Percentiles rank a stretch among this genome's conserved stretches.
Evolutionary conservation across 75 land plant genomes (phyloP).

Genomic region (Cupressus sempervirens): DNA sequence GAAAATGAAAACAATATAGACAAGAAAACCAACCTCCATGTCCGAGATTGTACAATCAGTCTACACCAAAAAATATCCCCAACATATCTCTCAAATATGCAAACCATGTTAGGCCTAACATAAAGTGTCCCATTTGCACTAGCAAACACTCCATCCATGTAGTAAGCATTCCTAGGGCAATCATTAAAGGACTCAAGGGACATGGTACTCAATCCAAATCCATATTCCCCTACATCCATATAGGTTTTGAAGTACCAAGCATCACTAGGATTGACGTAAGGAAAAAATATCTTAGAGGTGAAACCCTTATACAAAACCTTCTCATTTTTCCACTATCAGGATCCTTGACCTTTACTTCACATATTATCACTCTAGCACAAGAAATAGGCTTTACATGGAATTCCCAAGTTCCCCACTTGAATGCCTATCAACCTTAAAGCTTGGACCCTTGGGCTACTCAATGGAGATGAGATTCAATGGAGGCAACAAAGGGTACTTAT

Average conservation of each 20-base stretch:
- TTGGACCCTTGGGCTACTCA: constrained; percentile 82
- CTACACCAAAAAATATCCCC: constrained; percentile 89
- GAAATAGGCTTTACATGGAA: constrained; percentile 77
- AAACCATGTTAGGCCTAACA: constrained; percentile 64
- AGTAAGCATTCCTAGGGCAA: constrained; percentile 76
- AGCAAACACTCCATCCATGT: constrained; percentile 72
- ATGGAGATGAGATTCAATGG: constrained; percentile 61
- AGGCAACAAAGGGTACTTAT: constrained; percentile 14
- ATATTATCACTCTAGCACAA: constrained; percentile 65
- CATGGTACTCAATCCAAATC: constrained; percentile 67
- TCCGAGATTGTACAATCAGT: constrained; percentile 61
- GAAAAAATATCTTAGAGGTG: constrained; percentile 81
- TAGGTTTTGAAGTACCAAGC: constrained; percentile 93
- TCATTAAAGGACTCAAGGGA: constrained; percentile 88
- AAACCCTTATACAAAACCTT: constrained; percentile 79
- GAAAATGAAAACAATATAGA: constrained; percentile 2
- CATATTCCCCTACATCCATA: constrained; percentile 91
- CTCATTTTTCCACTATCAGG: constrained; percentile 47
- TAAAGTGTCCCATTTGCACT: constrained; percentile 64
- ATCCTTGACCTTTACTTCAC: constrained; percentile 43
- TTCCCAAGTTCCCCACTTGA: constrained; percentile 88
- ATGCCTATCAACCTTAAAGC: constrained; percentile 59
- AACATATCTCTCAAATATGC: constrained; percentile 76
- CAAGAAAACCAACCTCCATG: constrained; percentile 32
- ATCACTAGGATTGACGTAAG: constrained; percentile 82